Conservation (phyloP, 176 grass and related monocot species). For the Urochloa ruziziensis region DNA sequence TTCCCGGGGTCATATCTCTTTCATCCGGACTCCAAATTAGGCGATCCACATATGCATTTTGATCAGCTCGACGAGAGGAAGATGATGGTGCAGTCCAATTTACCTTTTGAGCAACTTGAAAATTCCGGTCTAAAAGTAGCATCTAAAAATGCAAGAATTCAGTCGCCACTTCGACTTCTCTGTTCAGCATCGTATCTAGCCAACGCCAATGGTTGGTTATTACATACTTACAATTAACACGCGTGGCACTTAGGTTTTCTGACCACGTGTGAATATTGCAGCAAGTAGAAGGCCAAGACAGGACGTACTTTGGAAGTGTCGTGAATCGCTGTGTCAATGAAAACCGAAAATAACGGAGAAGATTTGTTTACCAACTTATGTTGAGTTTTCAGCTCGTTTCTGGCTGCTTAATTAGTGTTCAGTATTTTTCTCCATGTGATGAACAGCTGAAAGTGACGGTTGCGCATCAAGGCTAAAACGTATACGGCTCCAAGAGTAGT, state of each 20-base stretch:
- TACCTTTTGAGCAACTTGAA: no score
- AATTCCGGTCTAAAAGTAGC: no score
- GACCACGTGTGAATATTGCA: background rate
- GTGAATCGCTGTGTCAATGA: background rate
- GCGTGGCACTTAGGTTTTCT: background rate
- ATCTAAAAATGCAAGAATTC: background rate
- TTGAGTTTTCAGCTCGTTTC: background rate
- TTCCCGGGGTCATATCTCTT: no score
- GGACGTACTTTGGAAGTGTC: background rate
- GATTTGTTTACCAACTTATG: background rate
- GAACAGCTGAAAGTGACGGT: no score
- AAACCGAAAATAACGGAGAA: background rate
- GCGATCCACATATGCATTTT: no score
- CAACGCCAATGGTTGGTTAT: no score
- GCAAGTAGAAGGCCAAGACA: background rate
- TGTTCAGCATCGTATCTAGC: background rate
- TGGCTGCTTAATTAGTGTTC: background rate
- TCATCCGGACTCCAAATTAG: no score
- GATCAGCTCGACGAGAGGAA: no score
- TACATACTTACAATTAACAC: no score
- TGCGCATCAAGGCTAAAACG: background rate
- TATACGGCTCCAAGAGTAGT: background rate
- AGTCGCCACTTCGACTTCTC: no score
- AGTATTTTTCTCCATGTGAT: background rate
- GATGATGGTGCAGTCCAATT: no score